phyloP scores from a whole-genome alignment of 495 filamentous ascomycete species.

The Collariella sp. region DNA sequence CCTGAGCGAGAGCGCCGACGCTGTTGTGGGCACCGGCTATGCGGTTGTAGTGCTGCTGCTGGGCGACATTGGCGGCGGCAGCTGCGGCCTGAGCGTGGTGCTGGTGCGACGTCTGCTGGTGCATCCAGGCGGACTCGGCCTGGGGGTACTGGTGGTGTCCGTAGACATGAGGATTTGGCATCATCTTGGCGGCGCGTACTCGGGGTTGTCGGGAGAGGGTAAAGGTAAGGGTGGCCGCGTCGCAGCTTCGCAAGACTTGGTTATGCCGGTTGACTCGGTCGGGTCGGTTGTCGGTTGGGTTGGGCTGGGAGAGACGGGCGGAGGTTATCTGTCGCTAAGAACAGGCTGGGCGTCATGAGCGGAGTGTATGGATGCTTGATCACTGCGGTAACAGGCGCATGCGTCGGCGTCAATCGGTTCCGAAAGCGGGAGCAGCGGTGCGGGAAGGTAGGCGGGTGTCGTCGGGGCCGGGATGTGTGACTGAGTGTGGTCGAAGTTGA shows the following conservation, averaged over 20 bases:
- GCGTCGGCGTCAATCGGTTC: neutral
- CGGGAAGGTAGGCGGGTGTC: neutral
- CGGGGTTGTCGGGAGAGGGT: neutral
- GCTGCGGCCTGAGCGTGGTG: constrained; percentile 51
- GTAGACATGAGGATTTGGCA: constrained; percentile 38
- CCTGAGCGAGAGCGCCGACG: constrained; percentile 38
- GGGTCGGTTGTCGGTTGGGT: neutral
- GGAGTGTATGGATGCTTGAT: neutral
- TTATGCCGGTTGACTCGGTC: neutral
- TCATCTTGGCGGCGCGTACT: constrained; percentile 26
- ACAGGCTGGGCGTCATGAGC: constrained; percentile 23
- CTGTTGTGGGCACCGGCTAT: constrained; percentile 56
- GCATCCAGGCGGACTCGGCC: constrained; percentile 70
- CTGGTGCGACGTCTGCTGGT: constrained; percentile 53
- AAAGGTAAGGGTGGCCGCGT: neutral
- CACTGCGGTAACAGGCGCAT: neutral
- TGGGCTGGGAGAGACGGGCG: neutral
- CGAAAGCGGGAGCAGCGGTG: neutral
- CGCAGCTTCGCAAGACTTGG: neutral
- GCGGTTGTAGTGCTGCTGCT: constrained; percentile 71
- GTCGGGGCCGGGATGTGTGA: neutral
- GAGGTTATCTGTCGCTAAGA: constrained; percentile 13
- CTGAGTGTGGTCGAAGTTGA: neutral
- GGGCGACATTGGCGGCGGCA: constrained; percentile 57
- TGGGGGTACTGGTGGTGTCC: constrained; percentile 70